Evolutionary conservation across 495 filamentous ascomycete genomes (phyloP).

Genomic region (Penicillium turbatum): DNA sequence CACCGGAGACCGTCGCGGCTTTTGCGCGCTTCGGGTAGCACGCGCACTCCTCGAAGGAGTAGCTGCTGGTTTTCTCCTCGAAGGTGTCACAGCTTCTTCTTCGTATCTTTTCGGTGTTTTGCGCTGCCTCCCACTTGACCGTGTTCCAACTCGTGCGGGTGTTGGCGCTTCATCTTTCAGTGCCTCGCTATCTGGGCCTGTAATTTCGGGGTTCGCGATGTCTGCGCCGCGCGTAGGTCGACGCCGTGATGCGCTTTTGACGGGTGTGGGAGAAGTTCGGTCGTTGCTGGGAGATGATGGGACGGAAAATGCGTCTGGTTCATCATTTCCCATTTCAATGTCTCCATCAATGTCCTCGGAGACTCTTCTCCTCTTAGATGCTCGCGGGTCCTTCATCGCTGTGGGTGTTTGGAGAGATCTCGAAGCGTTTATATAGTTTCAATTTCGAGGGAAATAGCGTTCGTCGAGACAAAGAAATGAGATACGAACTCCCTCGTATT

Average conservation of each 20-base stretch:
- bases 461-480: background rate
- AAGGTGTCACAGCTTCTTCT: slow-evolving; percentile 24
- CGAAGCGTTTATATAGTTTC: background rate
- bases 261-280: slow-evolving; percentile 15
- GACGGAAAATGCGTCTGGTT: slow-evolving; percentile 14
- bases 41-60: slow-evolving; percentile 23
- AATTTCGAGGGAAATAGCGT: background rate
- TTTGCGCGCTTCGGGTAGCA: slow-evolving; percentile 24
- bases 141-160: slow-evolving; percentile 24
- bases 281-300: slow-evolving; percentile 20
- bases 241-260: slow-evolving; percentile 23
- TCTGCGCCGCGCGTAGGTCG: slow-evolving; percentile 21
- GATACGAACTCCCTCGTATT: background rate
- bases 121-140: slow-evolving; percentile 40
- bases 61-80: slow-evolving; percentile 20
- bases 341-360: slow-evolving; percentile 41
- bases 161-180: slow-evolving; percentile 19
- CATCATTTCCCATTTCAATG: slow-evolving; percentile 27
- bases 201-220: slow-evolving; percentile 1
- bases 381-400: slow-evolving; percentile 39
- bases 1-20: slow-evolving; percentile 11
- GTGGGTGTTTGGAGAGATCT: background rate
- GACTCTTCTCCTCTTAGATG: slow-evolving; percentile 40
- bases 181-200: slow-evolving; percentile 4
- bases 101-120: slow-evolving; percentile 39